These are phyloP conservation scores for Nicotiana sylvestris DNA, from an alignment of 257 asterid genomes.

Conservation along the genomic window DNA sequence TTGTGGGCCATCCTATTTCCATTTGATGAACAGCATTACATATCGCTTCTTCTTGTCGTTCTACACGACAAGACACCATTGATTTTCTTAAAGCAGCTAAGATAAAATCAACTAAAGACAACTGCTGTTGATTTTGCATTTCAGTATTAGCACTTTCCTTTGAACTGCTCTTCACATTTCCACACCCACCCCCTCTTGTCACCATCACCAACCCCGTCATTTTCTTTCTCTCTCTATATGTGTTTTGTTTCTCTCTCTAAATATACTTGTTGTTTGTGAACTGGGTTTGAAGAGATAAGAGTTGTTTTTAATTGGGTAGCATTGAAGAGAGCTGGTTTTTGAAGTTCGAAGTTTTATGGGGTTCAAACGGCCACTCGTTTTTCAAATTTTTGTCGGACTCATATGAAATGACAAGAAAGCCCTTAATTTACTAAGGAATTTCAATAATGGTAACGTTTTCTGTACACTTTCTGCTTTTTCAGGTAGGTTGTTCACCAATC, in stretches of 20 bases:
- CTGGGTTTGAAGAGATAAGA: background rate
- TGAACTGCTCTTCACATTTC: constrained; percentile 22
- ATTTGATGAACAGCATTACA: constrained; percentile 59
- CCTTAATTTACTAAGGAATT: background rate
- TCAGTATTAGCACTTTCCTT: constrained; percentile 31
- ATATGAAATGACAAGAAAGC: background rate
- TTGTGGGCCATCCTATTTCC: constrained; percentile 97
- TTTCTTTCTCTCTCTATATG: constrained; percentile 1
- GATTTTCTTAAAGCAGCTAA: constrained; percentile 81
- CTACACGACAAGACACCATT: constrained; percentile 83
- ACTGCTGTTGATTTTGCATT: constrained; percentile 45
- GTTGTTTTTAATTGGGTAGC: constrained; percentile 20
- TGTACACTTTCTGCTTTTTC: background rate
- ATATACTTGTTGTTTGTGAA: background rate
- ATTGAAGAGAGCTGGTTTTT: constrained; percentile 33
- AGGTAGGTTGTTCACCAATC: background rate
- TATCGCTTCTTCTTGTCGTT: constrained; percentile 50
- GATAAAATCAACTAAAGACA: constrained; percentile 63
- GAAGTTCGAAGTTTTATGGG: constrained; percentile 32
- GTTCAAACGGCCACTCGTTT: constrained; percentile 72
- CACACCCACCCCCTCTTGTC: constrained; percentile 59
- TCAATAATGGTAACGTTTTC: background rate
- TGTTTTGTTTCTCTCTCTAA: constrained; percentile 3
- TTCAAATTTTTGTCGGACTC: constrained; percentile 30
- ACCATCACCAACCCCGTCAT: constrained; percentile 76